phyloP scores from a whole-genome alignment of 257 asterid species.

The Forsythia suspensa region DNA sequence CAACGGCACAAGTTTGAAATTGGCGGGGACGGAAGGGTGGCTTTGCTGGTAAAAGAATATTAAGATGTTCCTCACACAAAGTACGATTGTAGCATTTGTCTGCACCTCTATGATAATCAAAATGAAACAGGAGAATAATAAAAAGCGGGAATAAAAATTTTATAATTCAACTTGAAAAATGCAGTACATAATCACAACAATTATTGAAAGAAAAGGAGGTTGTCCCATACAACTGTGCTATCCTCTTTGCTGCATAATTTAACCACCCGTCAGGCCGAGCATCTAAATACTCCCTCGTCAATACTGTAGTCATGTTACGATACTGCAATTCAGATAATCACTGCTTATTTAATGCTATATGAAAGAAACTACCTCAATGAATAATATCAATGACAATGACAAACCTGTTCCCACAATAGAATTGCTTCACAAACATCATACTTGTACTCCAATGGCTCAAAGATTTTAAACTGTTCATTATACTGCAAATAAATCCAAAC shows the following conservation, averaged over 20 bases:
- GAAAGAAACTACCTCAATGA: conserved; percentile 14
- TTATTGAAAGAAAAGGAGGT: conserved; percentile 18
- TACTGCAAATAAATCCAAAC: conserved; percentile 55
- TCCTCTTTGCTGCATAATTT: conserved; percentile 90
- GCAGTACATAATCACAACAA: conserved; percentile 13
- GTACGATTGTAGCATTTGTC: conserved; percentile 86
- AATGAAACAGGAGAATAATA: conserved; percentile 17
- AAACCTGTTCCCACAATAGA: conserved; percentile 97
- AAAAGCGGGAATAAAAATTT: conserved; percentile 1
- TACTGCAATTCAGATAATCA: conserved; percentile 74
- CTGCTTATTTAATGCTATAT: conserved; percentile 30
- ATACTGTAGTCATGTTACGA: conserved; percentile 99
- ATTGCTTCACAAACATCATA: conserved; percentile 91
- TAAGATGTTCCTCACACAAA: conserved; percentile 90
- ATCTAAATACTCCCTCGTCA: conserved; percentile 95
- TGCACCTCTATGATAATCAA: conserved; percentile 57
- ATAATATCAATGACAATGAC: conserved; percentile 12
- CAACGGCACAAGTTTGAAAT: conserved; percentile 91
- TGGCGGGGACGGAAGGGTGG: conserved; percentile 98
- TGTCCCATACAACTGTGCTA: conserved; percentile 79
- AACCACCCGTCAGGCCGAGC: conserved; percentile 97
- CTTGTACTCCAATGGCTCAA: conserved; percentile 92
- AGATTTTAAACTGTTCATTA: conserved; percentile 80
- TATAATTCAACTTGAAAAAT: conserved; percentile 11
- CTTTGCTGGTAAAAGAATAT: conserved; percentile 81